Conservation (phyloP, 2,329 filamentous ascomycete genomes). For the Pestalotiopsis fici region DNA sequence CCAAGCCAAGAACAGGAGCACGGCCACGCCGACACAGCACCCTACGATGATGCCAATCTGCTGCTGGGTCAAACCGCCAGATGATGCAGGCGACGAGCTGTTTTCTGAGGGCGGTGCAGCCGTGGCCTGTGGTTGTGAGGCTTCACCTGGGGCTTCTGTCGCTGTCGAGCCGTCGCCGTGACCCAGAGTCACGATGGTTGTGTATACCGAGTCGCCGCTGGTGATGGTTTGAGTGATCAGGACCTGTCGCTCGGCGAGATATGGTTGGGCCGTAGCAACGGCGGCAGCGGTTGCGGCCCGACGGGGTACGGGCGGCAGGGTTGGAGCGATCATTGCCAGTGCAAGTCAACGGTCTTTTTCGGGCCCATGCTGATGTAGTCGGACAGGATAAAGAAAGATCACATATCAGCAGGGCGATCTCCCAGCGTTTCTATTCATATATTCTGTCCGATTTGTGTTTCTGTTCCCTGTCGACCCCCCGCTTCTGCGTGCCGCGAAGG, state of each 20-base stretch:
- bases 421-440: not conserved
- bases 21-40: slow-evolving; percentile 20
- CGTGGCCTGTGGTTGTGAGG: not conserved
- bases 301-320: not conserved
- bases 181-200: slow-evolving; percentile 28
- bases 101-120: not conserved
- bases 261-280: slow-evolving; percentile 10
- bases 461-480: not conserved
- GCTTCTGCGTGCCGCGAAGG: not conserved
- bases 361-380: not conserved
- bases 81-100: slow-evolving; percentile 10
- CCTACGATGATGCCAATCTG: slow-evolving; percentile 29
- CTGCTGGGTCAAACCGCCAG: slow-evolving; percentile 18
- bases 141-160: not conserved
- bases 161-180: slow-evolving; percentile 17
- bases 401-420: slow-evolving; percentile 3
- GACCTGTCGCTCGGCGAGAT: slow-evolving; percentile 19
- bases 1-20: slow-evolving; percentile 23
- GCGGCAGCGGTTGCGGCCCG: not conserved
- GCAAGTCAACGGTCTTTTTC: not conserved
- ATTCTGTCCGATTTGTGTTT: not conserved
- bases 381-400: not conserved
- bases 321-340: not conserved
- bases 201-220: slow-evolving; percentile 24
- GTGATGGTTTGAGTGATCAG: slow-evolving; percentile 30